A percentile compares a stretch with the other conserved stretches of the same genome.
phyloP scores from a whole-genome alignment of 352 stramenopile species.

The Pythium brassicae region DNA sequence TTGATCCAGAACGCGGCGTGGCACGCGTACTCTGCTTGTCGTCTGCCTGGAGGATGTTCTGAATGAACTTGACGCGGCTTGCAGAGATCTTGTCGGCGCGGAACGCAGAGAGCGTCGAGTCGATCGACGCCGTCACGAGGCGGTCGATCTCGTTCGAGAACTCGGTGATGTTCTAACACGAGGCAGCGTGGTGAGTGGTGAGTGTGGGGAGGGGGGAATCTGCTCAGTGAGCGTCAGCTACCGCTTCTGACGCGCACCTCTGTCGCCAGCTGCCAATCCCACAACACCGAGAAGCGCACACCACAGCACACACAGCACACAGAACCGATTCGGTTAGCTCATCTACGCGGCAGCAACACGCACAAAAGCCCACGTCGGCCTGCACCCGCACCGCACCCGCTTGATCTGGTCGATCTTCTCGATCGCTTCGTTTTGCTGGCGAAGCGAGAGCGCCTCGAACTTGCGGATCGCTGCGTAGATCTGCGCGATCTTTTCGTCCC shows the following conservation, averaged over 20 bases:
- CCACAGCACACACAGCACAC: no score
- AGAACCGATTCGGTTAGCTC: not conserved
- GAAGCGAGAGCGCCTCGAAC: constrained; percentile 36
- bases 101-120: constrained; percentile 49
- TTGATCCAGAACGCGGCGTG: no score
- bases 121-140: constrained; percentile 45
- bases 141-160: constrained; percentile 46
- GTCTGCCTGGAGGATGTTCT: constrained; percentile 51
- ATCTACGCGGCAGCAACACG: no score
- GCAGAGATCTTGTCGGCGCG: constrained; percentile 49
- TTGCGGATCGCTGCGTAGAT: constrained; percentile 35
- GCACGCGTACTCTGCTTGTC: constrained; percentile 18
- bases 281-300: not conserved
- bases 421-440: constrained; percentile 39
- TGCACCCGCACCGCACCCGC: constrained; percentile 11
- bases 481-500: constrained; percentile 42
- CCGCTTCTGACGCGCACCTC: constrained; percentile 29
- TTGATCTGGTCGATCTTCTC: constrained; percentile 53
- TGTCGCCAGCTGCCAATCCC: constrained; percentile 25
- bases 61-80: constrained; percentile 49
- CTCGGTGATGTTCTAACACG: constrained; percentile 40
- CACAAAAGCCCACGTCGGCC: no score
- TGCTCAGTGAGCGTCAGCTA: no score
- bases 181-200: no score
- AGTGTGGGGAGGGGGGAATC: no score